These are phyloP conservation scores for Rhynchosporium secalis DNA, from an alignment of 2,329 filamentous ascomycete species.

Conservation along the genomic window DNA sequence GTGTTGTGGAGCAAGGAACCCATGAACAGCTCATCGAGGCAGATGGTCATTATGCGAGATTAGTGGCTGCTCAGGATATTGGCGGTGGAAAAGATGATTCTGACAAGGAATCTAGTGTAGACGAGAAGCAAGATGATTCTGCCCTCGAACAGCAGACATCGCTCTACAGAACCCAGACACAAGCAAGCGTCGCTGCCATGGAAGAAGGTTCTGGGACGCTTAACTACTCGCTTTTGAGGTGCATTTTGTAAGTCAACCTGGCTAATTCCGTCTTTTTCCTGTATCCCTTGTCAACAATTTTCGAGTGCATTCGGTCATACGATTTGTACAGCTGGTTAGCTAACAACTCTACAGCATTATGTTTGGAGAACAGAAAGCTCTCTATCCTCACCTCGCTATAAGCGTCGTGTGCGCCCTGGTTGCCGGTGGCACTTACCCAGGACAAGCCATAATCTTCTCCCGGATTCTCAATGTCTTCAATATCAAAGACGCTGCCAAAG, in stretches of 20 bases:
- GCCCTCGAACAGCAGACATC: conserved; percentile 8
- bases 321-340: not conserved
- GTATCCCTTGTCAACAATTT: too few relatives aligned
- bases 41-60: conserved; percentile 18
- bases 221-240: conserved; percentile 18
- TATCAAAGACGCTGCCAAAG: conserved; percentile 31
- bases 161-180: conserved; percentile 8
- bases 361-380: conserved; percentile 15
- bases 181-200: conserved; percentile 4
- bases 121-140: not conserved
- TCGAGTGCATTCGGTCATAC: not conserved
- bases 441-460: conserved; percentile 38
- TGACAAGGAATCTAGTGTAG: conserved; percentile 9
- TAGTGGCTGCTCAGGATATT: conserved; percentile 19
- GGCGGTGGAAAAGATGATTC: not conserved
- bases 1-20: conserved; percentile 15
- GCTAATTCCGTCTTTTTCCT: not conserved
- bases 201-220: conserved; percentile 14
- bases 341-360: conserved; percentile 10
- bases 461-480: conserved; percentile 33
- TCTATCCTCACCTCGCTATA: conserved; percentile 13
- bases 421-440: conserved; percentile 43
- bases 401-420: conserved; percentile 33
- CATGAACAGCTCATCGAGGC: conserved; percentile 11
- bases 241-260: conserved; percentile 16